These are phyloP conservation scores for Aspergillus felis DNA, from an alignment of 2,329 filamentous ascomycete species.

Conservation along the genomic window DNA sequence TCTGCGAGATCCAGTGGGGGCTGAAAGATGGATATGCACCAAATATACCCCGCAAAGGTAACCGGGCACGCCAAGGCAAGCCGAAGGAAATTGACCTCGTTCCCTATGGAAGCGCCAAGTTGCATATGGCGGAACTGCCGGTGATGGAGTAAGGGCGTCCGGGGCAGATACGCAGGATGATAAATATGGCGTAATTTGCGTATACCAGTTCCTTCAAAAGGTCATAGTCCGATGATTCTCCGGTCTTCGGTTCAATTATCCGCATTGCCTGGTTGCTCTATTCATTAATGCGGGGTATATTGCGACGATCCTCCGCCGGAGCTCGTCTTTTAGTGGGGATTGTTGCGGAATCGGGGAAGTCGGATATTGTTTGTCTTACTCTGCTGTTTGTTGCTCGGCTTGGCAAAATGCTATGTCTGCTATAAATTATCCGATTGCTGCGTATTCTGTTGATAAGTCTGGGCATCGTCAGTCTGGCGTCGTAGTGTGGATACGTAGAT, in stretches of 20 bases:
- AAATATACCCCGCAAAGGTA: constrained; percentile 28
- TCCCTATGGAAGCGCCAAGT: constrained; percentile 46
- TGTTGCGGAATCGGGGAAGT: not conserved
- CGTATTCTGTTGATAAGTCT: not conserved
- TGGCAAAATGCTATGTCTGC: not conserved
- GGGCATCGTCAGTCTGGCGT: not conserved
- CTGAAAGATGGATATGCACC: constrained; percentile 32
- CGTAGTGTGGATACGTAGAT: not conserved
- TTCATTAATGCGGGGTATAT: not conserved
- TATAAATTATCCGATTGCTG: not conserved
- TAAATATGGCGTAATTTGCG: no score
- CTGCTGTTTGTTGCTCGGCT: not conserved
- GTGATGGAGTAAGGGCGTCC: not conserved
- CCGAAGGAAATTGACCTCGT: constrained; percentile 37
- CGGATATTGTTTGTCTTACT: not conserved
- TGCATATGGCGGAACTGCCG: constrained; percentile 46
- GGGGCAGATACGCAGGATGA: no score
- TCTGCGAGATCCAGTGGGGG: constrained; percentile 40
- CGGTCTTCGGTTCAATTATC: no score
- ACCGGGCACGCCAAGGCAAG: constrained; percentile 32
- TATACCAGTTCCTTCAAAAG: no score
- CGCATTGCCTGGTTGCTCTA: no score
- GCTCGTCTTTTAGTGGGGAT: not conserved
- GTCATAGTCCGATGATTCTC: no score
- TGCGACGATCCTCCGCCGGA: not conserved